These are phyloP conservation scores for Gentiana straminea DNA, from an alignment of 257 asterid species.

Conservation along the genomic window DNA sequence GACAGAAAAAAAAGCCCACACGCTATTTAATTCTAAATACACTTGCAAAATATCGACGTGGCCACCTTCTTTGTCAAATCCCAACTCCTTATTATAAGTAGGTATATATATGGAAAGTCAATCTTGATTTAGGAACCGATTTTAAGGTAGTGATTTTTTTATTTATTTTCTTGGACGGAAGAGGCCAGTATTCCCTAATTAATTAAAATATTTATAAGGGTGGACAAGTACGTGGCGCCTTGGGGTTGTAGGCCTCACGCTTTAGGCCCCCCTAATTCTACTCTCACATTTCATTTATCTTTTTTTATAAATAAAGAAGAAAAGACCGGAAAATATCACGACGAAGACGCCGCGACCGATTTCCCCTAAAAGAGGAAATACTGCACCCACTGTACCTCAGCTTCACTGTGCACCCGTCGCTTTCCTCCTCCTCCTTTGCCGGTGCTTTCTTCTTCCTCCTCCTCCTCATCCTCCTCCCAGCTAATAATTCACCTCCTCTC, in stretches of 20 bases:
- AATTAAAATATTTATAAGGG: background rate
- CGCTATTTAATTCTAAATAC: too few relatives aligned
- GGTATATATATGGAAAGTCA: too few relatives aligned
- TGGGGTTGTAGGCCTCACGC: constrained; percentile 43
- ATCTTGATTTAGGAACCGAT: too few relatives aligned
- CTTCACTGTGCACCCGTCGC: constrained; percentile 2
- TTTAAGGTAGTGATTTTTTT: too few relatives aligned
- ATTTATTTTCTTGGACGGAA: too few relatives aligned
- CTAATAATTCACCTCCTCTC: constrained; percentile 1
- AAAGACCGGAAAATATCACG: constrained; percentile 14
- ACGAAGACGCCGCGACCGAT: constrained; percentile 52
- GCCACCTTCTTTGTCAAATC: too few relatives aligned
- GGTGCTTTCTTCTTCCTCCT: background rate
- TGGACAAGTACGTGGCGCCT: constrained; percentile 43
- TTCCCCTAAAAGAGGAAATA: constrained; percentile 18
- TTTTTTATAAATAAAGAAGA: background rate
- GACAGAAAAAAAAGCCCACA: too few relatives aligned
- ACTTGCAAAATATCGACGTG: too few relatives aligned
- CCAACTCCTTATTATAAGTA: too few relatives aligned
- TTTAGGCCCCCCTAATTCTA: constrained; percentile 15
- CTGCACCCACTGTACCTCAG: constrained; percentile 11
- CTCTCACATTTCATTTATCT: constrained; percentile 2
- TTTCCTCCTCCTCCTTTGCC: constrained; percentile 9
- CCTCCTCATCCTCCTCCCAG: background rate
- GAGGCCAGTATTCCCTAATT: too few relatives aligned